Evolutionary conservation across 192 early-diverging fungal genomes (phyloP), one percentile per base, ranked within the genome.

Genomic region (Linnemannia zychae): DNA sequence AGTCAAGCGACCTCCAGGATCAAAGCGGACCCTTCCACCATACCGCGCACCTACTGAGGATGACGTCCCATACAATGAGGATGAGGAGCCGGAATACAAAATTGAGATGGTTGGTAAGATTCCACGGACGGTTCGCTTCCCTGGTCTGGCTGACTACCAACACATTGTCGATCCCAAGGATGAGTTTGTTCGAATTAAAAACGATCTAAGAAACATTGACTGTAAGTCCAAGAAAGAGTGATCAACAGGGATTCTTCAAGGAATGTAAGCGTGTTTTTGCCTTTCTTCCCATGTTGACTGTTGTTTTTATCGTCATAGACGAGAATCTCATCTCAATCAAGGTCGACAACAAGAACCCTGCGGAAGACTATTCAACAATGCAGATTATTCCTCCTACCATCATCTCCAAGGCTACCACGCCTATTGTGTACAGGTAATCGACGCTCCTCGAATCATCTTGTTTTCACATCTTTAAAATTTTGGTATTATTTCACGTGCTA

Each of bases 141-240:
- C 73, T n/a, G 83, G 83, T 20, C 65, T 85, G 1, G 83, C 83
- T 1, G 83, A 85, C 22, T 85, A 76, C 38, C 83, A 85, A 69
- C 74, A 76, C 46, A 75, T 85, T 17, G 78, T 85, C 7, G 83
- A 85, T 47, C 83, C 83, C 12, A 79, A 49, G 37, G 83, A 85
- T 20, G 72, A 73, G 50, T 46, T 85, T 36, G 50, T 71, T 31
- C 53, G 72, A n/a, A 53, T 85, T 67, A 85, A 85, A 33, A 57
- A 68, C 18, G 83, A 85, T 38, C 60, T 85, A 0, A 38, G 49
- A 36, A 76, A 85, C 48, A 73, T 85, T 16, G 66, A 85, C 16
- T 85, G 83, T 85, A 79, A 37, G 81, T n/a, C 18, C 3, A 44
- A 34, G 20, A 36, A 66, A 33, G 1, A 53, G 38, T 34, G 60